Evolutionary conservation across 169 alveolate genomes (phyloP), one percentile per base, ranked within the genome.

Genomic region (Hammondia hammondi): DNA sequence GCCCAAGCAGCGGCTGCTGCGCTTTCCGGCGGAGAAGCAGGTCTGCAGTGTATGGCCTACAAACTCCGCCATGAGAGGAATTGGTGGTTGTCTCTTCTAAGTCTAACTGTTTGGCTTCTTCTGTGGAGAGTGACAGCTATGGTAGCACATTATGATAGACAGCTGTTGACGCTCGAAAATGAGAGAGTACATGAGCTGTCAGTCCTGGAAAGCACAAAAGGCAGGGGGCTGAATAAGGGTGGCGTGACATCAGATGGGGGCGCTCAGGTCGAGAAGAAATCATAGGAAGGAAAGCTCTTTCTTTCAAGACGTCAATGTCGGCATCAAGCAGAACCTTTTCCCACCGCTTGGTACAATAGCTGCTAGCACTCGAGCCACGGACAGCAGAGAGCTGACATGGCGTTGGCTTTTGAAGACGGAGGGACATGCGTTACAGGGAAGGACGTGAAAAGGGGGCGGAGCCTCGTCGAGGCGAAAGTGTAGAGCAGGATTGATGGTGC

Each of bases 1-100:
- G 90, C 90, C 39, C 90, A 82, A 82, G 90, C 90, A 19, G 90
- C 90, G 35, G 90, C 90, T n/a, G 90, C 90, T 9, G 90, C 90
- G 0, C 57, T 82, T 10, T n/a, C 90, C 6, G 70, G 71, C 39
- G 90, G 90, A 82, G 90, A 82, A 27, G 90, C 70, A 45, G 90
- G 90, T 35, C 70, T 82, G 57, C 90, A 82, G 71, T 82, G 90
- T 52, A 82, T 82, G 90, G 90, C 90, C 9, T 82, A 82, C 90
- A 82, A 82, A 43, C 90, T 82, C 32, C 61, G 90, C 7, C 90
- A 82, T n/a, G 90, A 82, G 90, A 21, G 90, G 72, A 82, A 82
- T 70, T 82, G 90, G 90, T 82, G 90, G 90, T 46, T 82, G 19
- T 82, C 90, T 27, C 90, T 82, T 17, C 29, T 82, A 29, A 82